A percentile compares a stretch with the other conserved stretches of the same genome.
phyloP scores from a whole-genome alignment of 148 eudicot genomes.

The Nepenthes mirabilis region DNA sequence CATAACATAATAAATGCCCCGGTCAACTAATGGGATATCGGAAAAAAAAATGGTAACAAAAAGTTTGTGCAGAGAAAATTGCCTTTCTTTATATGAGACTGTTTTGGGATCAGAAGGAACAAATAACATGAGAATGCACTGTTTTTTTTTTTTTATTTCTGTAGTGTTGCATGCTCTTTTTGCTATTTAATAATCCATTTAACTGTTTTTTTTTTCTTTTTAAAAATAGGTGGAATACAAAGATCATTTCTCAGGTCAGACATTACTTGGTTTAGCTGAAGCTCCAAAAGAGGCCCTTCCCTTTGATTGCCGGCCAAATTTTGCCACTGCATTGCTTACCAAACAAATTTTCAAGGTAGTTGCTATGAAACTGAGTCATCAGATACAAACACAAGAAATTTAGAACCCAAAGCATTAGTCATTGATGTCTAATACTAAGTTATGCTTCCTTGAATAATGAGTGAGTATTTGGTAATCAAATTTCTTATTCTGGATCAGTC shows the following conservation, averaged over 20 bases:
- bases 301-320: constrained; percentile 73
- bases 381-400: not conserved
- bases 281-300: constrained; percentile 97
- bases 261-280: constrained; percentile 60
- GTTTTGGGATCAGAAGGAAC: too few relatives aligned
- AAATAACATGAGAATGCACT: too few relatives aligned
- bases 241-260: constrained; percentile 75
- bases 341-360: constrained; percentile 59
- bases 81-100: too few relatives aligned
- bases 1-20: too few relatives aligned
- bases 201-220: not conserved
- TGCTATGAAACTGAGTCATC: constrained; percentile 2
- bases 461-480: not conserved
- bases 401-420: not conserved
- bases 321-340: constrained; percentile 69
- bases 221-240: constrained; percentile 61
- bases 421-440: not conserved
- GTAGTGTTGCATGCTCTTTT: not conserved
- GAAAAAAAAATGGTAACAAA: too few relatives aligned
- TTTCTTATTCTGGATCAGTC: not conserved
- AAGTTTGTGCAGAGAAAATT: too few relatives aligned
- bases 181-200: not conserved
- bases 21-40: too few relatives aligned
- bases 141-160: too few relatives aligned
- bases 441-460: not conserved